Conservation (phyloP, 768 basidiomycete genomes). For the Mrakia gelida region DNA sequence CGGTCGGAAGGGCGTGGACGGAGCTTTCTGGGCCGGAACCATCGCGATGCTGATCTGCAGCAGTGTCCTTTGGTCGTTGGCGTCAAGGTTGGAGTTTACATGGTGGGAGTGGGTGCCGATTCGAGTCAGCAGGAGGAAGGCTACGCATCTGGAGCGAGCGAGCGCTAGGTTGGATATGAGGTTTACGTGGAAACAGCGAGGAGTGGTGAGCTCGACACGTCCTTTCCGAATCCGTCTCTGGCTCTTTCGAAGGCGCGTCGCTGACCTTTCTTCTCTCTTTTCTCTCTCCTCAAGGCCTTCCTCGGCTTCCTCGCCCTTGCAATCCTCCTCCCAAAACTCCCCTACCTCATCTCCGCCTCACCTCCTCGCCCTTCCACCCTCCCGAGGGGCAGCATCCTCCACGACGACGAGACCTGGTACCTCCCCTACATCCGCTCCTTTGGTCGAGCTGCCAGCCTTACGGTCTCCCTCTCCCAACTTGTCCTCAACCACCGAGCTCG, state of each 20-base stretch:
- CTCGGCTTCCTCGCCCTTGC: not conserved
- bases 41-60: not conserved
- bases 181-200: not conserved
- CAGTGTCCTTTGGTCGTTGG: not conserved
- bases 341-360: not conserved
- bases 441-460: not conserved
- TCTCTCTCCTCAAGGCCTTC: not conserved
- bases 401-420: not conserved
- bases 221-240: not conserved
- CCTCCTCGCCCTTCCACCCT: not conserved
- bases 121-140: slow-evolving; percentile 2
- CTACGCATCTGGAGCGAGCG: not conserved
- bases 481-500: not conserved
- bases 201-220: not conserved
- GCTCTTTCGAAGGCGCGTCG: not conserved
- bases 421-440: not conserved
- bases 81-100: not conserved
- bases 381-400: not conserved
- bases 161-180: not conserved
- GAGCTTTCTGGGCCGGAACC: not conserved
- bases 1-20: not conserved
- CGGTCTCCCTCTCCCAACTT: not conserved
- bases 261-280: not conserved
- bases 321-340: not conserved
- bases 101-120: not conserved